Percentiles rank a stretch among this genome's conserved stretches.
These are phyloP conservation scores for Aulographum hederae DNA, from an alignment of 2,329 filamentous ascomycete genomes.

Conservation along the genomic window DNA sequence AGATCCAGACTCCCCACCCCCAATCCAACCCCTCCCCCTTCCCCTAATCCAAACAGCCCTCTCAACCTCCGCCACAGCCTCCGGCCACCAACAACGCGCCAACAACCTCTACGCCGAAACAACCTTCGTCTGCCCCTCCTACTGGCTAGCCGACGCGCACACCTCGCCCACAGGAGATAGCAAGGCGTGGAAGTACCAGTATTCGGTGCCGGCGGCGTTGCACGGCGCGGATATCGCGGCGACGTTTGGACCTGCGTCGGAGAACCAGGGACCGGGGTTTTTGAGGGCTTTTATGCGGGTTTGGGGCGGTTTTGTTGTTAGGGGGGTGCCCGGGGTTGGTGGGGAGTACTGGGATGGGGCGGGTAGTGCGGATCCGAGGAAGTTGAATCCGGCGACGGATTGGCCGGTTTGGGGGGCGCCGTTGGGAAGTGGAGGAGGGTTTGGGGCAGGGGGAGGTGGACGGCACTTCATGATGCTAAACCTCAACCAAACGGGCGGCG, in stretches of 20 bases:
- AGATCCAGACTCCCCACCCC: too few species aligned
- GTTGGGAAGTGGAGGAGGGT: too few species aligned
- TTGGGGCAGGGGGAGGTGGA: not conserved
- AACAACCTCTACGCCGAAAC: conserved; percentile 1
- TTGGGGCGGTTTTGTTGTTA: conserved; percentile 1
- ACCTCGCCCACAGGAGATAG: not conserved
- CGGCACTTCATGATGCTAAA: not conserved
- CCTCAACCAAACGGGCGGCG: conserved; percentile 1
- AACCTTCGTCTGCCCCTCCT: not conserved
- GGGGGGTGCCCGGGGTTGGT: not conserved
- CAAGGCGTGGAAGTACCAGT: conserved; percentile 1
- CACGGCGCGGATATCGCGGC: conserved; percentile 1
- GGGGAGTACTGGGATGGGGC: not conserved
- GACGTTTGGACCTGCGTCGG: not conserved
- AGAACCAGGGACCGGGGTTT: conserved; percentile 1
- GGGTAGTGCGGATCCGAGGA: not conserved
- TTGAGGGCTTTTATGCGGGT: conserved; percentile 1
- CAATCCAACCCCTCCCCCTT: too few species aligned
- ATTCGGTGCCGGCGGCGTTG: not conserved
- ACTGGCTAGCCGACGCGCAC: not conserved
- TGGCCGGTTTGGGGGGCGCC: too few species aligned
- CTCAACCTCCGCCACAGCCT: not conserved
- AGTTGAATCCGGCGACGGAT: conserved; percentile 1
- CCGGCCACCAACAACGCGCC: conserved; percentile 3
- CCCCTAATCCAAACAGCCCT: too few species aligned